Base-by-base conservation (phyloP, 1,139 yeast genomes). In the Hemisphaericaspora xylofermentans region DNA sequence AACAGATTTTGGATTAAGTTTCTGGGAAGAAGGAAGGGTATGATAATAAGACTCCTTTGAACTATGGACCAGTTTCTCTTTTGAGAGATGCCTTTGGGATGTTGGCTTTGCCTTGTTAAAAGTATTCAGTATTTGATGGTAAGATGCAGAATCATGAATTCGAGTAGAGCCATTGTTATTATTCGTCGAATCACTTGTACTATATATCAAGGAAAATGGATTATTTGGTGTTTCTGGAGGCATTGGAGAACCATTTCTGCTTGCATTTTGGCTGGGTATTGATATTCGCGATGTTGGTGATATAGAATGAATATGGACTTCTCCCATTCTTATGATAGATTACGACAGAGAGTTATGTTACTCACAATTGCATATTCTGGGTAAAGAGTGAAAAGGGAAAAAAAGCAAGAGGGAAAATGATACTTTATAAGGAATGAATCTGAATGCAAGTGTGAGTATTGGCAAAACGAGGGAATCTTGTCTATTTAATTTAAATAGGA, bases 141-240 rank as follows among this genome's bases (percentile, higher is more conserved):
- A 31, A 6, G 34, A 31, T 2, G 5, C 9, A 14, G 12, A 16
- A 31, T 31, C 25, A 31, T 31, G 34, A 19, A 31, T 14, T 10
- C 17, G 30, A 27, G 4, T 14, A 5, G 16, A 5, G 5, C 22
- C 22, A 19, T 8, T 19, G 5, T 9, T 9, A 21, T 21, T 21
- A 9, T 6, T 6, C 8, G 24, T 19, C 27, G 38, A 16, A 9
- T 17, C 15, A 14, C 25, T 12, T 18, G 38, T 15, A 41, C 39
- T 48, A 31, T 58, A 57, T 3, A 58, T 36, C 3, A 58, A 43
- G 35, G 53, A 61, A 43, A 58, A 58, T 2, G 63, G 63, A 37
- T 58, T 56, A 2, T 58, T 51, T 4, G 44, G 40, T 3, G 49
- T 44, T 43, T 54, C 35, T 42, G 44, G 37, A n/a, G 21, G 22